A percentile compares a stretch with the other conserved stretches of the same genome.
Evolutionary conservation across 441 rosid genomes (phyloP).

Genomic region (Raphanus hybrid): DNA sequence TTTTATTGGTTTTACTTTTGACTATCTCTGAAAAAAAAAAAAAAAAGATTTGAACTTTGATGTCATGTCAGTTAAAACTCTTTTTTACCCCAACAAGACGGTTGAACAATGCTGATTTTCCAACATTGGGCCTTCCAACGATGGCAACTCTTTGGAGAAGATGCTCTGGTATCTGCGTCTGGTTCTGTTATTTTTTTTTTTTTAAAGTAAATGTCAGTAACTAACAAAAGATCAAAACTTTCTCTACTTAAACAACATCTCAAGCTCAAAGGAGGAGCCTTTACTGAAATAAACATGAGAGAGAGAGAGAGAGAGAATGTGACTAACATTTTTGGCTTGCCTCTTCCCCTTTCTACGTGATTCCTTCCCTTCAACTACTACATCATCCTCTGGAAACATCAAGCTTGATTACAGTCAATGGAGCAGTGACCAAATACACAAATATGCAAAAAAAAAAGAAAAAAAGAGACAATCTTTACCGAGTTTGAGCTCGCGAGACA

Average conservation of each 20-base stretch:
- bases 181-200: constrained; percentile 14
- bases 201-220: constrained; percentile 5
- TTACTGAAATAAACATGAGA: too few relatives aligned
- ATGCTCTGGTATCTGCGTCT: constrained; percentile 80
- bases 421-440: background rate
- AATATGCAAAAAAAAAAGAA: background rate
- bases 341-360: too few relatives aligned
- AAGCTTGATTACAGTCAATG: too few relatives aligned
- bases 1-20: too few relatives aligned
- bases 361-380: too few relatives aligned
- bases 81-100: constrained; percentile 86
- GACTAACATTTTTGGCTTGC: too few relatives aligned
- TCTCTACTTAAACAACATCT: too few relatives aligned
- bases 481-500: constrained; percentile 64
- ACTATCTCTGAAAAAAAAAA: background rate
- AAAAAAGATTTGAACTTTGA: background rate
- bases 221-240: background rate
- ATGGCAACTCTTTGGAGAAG: constrained; percentile 85
- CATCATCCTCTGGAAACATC: too few relatives aligned
- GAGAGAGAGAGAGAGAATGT: too few relatives aligned
- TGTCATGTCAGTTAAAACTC: background rate
- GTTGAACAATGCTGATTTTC: constrained; percentile 93
- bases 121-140: constrained; percentile 97
- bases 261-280: too few relatives aligned
- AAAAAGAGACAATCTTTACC: constrained; percentile 45